phyloP scores from a whole-genome alignment of 768 basidiomycete species.

The Termitomyces sp. region DNA sequence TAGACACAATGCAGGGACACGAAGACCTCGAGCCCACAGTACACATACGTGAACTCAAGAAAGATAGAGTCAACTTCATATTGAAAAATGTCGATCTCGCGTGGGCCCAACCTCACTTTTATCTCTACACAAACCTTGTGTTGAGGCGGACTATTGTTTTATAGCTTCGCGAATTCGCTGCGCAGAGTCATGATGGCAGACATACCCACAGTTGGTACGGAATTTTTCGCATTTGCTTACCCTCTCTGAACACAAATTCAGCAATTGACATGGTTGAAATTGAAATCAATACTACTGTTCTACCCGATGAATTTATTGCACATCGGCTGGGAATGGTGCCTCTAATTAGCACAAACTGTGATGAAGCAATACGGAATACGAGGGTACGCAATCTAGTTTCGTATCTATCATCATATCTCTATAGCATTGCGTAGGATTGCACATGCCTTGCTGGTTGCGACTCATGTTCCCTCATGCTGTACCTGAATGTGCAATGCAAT shows the following conservation, averaged over 20 bases:
- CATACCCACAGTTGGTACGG: constrained; percentile 90
- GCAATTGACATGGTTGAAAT: constrained; percentile 98
- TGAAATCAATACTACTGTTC: constrained; percentile 82
- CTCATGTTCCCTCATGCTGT: constrained; percentile 81
- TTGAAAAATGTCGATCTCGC: constrained; percentile 95
- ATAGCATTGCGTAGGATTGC: constrained; percentile 64
- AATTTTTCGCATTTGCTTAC: neutral
- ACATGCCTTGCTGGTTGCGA: constrained; percentile 80
- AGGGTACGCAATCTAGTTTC: constrained; percentile 39
- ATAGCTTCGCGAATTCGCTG: constrained; percentile 89
- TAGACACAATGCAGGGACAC: constrained; percentile 29
- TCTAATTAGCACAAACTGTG: constrained; percentile 80
- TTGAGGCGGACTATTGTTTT: constrained; percentile 9
- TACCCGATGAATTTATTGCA: constrained; percentile 96
- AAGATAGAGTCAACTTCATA: constrained; percentile 86
- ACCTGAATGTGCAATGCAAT: constrained; percentile 70
- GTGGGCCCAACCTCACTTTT: constrained; percentile 40
- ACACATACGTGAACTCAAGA: constrained; percentile 78
- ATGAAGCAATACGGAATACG: constrained; percentile 80
- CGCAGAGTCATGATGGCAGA: constrained; percentile 95
- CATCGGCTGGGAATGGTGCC: constrained; percentile 96
- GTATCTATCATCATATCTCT: neutral
- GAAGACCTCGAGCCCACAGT: constrained; percentile 63
- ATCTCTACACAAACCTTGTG: neutral
- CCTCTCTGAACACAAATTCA: constrained; percentile 24